These are phyloP conservation scores for Phytophthora idaei DNA, from an alignment of 352 stramenopile genomes.

Conservation along the genomic window DNA sequence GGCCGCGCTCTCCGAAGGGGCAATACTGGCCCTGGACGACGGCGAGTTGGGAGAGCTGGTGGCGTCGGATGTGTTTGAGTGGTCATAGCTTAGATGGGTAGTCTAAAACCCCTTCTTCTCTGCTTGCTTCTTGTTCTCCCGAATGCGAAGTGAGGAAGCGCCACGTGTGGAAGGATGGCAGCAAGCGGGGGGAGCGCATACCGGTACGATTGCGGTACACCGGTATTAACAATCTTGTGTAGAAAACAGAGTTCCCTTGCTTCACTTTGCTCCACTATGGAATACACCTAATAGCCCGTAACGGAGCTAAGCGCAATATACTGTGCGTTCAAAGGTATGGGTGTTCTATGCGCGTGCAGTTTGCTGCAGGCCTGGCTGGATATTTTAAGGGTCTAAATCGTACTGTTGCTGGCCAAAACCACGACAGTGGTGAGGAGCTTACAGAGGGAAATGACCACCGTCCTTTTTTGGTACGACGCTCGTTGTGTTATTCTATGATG, in stretches of 20 bases:
- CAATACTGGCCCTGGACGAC: not conserved
- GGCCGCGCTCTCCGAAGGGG: not conserved
- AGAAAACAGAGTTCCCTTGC: not conserved
- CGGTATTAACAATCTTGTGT: not conserved
- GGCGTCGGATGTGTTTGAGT: not conserved
- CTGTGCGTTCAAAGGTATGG: no score
- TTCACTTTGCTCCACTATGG: not conserved
- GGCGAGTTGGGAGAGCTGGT: not conserved
- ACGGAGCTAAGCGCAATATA: no score
- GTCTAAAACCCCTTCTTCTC: not conserved
- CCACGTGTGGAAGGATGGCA: not conserved
- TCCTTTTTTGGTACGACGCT: no score
- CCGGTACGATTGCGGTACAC: not conserved
- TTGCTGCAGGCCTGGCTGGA: no score
- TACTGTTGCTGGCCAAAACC: no score
- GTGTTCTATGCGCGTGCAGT: no score
- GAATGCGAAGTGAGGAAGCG: not conserved
- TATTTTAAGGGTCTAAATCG: no score
- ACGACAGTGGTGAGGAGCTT: no score
- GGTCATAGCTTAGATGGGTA: not conserved
- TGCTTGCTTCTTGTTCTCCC: not conserved
- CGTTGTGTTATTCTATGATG: no score
- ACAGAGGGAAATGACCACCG: no score
- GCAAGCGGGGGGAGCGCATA: not conserved
- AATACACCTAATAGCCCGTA: not conserved